Evolutionary conservation across 106 monocot genomes (phyloP), one percentile per base, ranked within the genome.

Genomic region (Agapanthus africanus): DNA sequence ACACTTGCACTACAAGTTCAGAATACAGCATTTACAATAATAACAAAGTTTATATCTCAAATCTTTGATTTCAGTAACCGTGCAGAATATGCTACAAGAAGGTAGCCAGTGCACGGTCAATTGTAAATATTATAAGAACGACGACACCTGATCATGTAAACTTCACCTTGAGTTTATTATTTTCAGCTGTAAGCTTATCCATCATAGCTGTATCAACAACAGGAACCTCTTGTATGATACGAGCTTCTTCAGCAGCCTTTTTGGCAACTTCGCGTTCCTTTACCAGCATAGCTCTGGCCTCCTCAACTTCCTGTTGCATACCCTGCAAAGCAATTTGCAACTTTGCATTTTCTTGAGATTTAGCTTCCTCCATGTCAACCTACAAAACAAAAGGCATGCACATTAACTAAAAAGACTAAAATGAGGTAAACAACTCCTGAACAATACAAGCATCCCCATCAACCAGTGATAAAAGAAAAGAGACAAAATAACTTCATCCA

Each of bases 131-230:
- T 52, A 9, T 9, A 4, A 4, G 21, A 52, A 44, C 4, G 52
- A 52, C 25, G 32, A 18, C 59, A 59, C 1, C 59, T 51, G 35
- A 25, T 26, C 4, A 61, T 35, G 19, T 35, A n/a, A n/a, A n/a
- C n/a, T n/a, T n/a, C n/a, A n/a, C n/a, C n/a, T n/a, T 93, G 11
- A 93, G 86, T 54, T 79, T 86, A 56, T 88, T 72, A 82, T 88
- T 89, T 82, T 93, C 93, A 70, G 81, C 76, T 67, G 85, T 77
- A 38, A 89, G 77, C 46, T 86, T 81, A 83, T 88, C 79, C 31
- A 84, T 65, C 37, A 61, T 28, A 69, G 71, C 72, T 75, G 83
- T 83, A 79, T 93, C 88, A 79, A 77, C 26, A 35, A 88, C 81
- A 0, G 77, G 88, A 40, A 93, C 83, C 74, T 85, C 78, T 35